These are phyloP conservation scores for Acacia pycnantha DNA, from an alignment of 331 rosid genomes.

Conservation along the genomic window DNA sequence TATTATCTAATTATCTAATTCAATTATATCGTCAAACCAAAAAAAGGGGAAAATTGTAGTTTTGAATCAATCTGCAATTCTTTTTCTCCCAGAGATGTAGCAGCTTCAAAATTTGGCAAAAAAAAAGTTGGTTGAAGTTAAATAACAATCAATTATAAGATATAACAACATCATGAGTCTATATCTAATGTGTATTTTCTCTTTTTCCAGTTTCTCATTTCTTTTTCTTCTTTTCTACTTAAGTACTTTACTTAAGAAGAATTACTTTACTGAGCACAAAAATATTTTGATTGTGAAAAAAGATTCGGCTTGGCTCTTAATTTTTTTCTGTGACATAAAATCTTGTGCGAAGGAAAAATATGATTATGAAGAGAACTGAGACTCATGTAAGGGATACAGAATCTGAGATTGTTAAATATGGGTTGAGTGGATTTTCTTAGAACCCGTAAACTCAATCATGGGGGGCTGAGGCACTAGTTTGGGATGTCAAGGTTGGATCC, in stretches of 20 bases:
- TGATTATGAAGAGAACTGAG: not conserved
- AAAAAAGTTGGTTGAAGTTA: not conserved
- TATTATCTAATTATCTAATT: not conserved
- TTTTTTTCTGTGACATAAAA: too few species aligned
- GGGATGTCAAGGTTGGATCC: not conserved
- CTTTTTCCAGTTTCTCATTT: too few species aligned
- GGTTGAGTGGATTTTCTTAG: too few species aligned
- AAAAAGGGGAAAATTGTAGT: not conserved
- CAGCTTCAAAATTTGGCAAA: not conserved
- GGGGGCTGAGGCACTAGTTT: not conserved
- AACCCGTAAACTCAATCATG: not conserved
- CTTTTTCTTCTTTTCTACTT: too few species aligned
- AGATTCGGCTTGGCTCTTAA: not conserved
- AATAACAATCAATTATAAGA: not conserved
- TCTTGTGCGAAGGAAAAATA: not conserved
- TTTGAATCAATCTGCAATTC: not conserved
- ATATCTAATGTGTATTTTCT: too few species aligned
- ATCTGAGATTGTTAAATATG: too few species aligned
- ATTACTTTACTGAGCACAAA: too few species aligned
- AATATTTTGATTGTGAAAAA: too few species aligned
- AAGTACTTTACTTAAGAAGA: too few species aligned
- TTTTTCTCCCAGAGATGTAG: not conserved
- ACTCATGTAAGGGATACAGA: too few species aligned
- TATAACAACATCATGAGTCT: too few species aligned
- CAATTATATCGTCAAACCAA: not conserved